Conservation (phyloP, 345 rosid genomes). For the Salix suchowensis region DNA sequence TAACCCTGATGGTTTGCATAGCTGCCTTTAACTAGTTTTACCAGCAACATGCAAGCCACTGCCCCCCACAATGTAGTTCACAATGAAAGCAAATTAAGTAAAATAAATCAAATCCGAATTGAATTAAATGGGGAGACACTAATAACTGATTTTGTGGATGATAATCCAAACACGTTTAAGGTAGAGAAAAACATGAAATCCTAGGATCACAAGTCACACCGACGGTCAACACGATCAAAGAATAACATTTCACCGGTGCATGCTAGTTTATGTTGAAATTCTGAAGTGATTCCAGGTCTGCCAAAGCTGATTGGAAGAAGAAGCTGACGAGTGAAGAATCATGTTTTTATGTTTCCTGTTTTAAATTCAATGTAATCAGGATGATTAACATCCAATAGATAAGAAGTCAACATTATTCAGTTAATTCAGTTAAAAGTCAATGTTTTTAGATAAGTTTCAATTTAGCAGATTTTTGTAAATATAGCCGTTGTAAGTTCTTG, state of each 20-base stretch:
- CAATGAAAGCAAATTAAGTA: not conserved
- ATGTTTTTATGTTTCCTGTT: too few species aligned
- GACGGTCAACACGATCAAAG: not conserved
- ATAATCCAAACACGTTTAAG: conserved; percentile 7
- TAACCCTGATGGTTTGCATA: not conserved
- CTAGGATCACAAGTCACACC: conserved; percentile 23
- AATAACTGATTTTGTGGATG: not conserved
- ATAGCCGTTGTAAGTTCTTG: too few species aligned
- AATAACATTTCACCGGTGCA: not conserved
- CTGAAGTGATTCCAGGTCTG: too few species aligned
- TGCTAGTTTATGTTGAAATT: too few species aligned
- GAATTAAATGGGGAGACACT: not conserved
- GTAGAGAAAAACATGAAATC: not conserved
- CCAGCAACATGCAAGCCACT: not conserved
- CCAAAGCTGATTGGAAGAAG: too few species aligned
- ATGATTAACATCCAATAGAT: too few species aligned
- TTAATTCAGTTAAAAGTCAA: too few species aligned
- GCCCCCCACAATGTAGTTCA: not conserved
- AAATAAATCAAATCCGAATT: not conserved
- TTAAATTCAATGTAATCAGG: too few species aligned
- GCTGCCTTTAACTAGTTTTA: not conserved
- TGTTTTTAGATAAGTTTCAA: too few species aligned
- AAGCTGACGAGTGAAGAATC: too few species aligned
- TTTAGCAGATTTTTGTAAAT: too few species aligned
- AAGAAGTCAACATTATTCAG: too few species aligned